phyloP scores from a whole-genome alignment of 306 rosid species.

The Cajanus cajan region DNA sequence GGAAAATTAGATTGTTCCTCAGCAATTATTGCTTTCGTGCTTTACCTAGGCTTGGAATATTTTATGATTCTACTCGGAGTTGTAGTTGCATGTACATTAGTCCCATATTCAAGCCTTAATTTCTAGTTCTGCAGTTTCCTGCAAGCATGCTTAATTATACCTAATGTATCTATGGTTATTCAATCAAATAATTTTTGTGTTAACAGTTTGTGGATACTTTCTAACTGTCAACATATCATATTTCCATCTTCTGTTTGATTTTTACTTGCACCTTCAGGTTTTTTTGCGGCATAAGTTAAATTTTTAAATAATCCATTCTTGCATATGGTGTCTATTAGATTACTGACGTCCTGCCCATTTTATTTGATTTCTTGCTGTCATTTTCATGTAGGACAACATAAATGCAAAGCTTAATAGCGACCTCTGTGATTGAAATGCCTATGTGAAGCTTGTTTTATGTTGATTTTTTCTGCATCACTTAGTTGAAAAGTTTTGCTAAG shows the following conservation, averaged over 20 bases:
- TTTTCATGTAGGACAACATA: constrained; percentile 55
- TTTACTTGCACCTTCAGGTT: constrained; percentile 12
- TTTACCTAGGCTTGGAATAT: background rate
- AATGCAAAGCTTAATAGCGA: constrained; percentile 62
- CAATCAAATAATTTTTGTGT: constrained; percentile 10
- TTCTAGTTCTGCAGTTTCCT: background rate
- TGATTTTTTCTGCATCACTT: no score
- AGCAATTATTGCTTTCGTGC: background rate
- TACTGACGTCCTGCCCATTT: background rate
- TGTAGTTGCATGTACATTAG: background rate
- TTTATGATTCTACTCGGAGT: background rate
- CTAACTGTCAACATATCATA: background rate
- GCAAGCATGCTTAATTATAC: background rate
- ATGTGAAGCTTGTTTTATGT: no score
- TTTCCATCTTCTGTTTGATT: background rate
- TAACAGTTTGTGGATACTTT: constrained; percentile 4
- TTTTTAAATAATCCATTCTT: background rate
- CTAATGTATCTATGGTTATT: background rate
- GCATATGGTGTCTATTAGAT: constrained; percentile 6
- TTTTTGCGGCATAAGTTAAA: background rate
- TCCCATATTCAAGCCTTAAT: background rate
- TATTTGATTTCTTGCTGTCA: constrained; percentile 10
- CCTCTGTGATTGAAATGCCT: no score
- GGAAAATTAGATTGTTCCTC: background rate
- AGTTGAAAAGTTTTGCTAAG: no score